phyloP scores from a whole-genome alignment of 2,329 filamentous ascomycete species.

The Talaromyces verruculosus region DNA sequence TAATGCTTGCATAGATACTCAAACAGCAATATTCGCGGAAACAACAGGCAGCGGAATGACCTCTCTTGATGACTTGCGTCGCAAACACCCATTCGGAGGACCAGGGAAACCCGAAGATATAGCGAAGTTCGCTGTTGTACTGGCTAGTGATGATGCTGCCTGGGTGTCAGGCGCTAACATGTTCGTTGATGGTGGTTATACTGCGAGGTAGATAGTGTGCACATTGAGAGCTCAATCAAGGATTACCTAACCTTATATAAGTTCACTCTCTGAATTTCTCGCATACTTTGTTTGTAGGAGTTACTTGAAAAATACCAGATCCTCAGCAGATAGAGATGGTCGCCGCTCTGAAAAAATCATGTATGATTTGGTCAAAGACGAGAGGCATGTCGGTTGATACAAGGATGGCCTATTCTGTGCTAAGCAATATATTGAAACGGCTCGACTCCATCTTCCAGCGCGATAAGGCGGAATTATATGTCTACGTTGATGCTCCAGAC shows the following conservation, averaged over 20 bases:
- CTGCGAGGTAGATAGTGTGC: slow-evolving; percentile 24
- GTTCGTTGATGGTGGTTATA: slow-evolving; percentile 49
- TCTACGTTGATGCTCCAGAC: background rate
- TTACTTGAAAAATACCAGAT: background rate
- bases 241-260: background rate
- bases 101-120: slow-evolving; percentile 30
- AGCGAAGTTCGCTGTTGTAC: slow-evolving; percentile 44
- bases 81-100: slow-evolving; percentile 5
- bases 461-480: background rate
- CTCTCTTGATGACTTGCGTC: background rate
- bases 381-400: slow-evolving; percentile 9
- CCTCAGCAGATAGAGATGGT: slow-evolving; percentile 1
- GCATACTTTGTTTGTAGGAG: too few relatives aligned
- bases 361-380: slow-evolving; percentile 14
- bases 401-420: background rate
- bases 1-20: slow-evolving; percentile 4
- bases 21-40: slow-evolving; percentile 15
- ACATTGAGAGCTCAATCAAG: background rate
- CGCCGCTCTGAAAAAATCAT: slow-evolving; percentile 6
- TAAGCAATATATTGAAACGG: slow-evolving; percentile 9
- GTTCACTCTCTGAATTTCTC: background rate
- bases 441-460: background rate
- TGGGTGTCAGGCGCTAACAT: slow-evolving; percentile 44
- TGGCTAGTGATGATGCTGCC: slow-evolving; percentile 49
- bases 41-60: slow-evolving; percentile 2